phyloP scores from a whole-genome alignment of 495 filamentous ascomycete species.

The Xylaria palmicola region DNA sequence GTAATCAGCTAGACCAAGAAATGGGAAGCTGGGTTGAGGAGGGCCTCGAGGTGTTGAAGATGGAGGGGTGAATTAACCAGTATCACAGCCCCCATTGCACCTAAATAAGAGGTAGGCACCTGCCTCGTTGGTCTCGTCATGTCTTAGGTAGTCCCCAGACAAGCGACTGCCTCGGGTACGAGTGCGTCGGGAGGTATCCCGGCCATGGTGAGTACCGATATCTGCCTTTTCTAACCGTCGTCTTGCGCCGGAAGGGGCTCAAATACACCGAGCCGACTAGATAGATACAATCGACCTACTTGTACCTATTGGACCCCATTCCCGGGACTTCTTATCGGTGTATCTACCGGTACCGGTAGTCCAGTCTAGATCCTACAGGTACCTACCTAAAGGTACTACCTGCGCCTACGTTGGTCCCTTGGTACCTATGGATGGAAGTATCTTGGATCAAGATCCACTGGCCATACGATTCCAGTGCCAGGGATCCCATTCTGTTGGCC shows the following conservation, averaged over 20 bases:
- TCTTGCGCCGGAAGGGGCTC: background rate
- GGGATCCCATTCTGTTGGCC: too few relatives aligned
- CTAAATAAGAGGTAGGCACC: background rate
- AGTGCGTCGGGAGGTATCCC: background rate
- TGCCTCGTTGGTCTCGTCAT: background rate
- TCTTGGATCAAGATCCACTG: too few relatives aligned
- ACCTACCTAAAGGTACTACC: too few relatives aligned
- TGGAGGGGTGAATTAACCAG: background rate
- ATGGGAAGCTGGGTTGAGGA: background rate
- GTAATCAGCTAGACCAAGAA: background rate
- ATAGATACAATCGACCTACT: too few relatives aligned
- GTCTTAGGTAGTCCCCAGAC: background rate
- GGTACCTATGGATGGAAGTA: too few relatives aligned
- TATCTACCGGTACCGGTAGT: too few relatives aligned
- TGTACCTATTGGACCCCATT: background rate
- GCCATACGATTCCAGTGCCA: too few relatives aligned
- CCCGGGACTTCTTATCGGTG: background rate
- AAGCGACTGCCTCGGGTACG: background rate
- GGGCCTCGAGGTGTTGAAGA: background rate
- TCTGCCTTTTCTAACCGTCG: slow-evolving; percentile 10
- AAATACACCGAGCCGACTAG: background rate
- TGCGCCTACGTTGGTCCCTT: too few relatives aligned
- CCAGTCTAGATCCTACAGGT: too few relatives aligned
- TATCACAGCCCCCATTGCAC: too few relatives aligned
- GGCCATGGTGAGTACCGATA: slow-evolving; percentile 2